Conservation (phyloP, 1,284 basidiomycete species). For the Malassezia brasiliensis region DNA sequence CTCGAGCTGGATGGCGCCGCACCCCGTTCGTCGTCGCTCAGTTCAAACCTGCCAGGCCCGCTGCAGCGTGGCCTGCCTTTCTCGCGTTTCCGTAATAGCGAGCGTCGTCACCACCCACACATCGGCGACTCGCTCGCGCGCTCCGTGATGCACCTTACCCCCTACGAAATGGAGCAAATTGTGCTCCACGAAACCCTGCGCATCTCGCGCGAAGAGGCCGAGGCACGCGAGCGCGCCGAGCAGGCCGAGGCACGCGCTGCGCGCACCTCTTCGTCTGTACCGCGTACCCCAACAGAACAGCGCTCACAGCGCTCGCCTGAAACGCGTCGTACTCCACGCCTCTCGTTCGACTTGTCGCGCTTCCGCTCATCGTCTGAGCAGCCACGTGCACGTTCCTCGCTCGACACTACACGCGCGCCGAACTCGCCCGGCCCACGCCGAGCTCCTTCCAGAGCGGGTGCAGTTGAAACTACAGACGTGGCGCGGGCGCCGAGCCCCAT, state of each 20-base stretch:
- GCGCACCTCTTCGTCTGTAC: too few species aligned
- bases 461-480: too few species aligned
- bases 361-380: neutral
- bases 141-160: neutral
- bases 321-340: neutral
- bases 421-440: too few species aligned
- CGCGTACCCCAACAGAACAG: neutral
- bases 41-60: neutral
- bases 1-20: neutral
- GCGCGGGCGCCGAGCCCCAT: too few species aligned
- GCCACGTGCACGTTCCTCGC: neutral
- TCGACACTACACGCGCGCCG: too few species aligned
- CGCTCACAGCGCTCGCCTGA: neutral
- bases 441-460: too few species aligned
- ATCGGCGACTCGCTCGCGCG: slow-evolving; percentile 57
- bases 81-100: slow-evolving; percentile 69
- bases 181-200: slow-evolving; percentile 99
- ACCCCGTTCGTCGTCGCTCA: neutral
- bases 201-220: slow-evolving; percentile 77
- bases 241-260: too few species aligned
- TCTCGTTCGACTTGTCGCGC: neutral
- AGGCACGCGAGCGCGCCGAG: neutral
- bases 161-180: slow-evolving; percentile 64
- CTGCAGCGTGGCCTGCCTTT: slow-evolving; percentile 51
- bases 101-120: slow-evolving; percentile 48